Evolutionary conservation across 1,284 basidiomycete genomes (phyloP).

Genomic region (Ustilago hordei): DNA sequence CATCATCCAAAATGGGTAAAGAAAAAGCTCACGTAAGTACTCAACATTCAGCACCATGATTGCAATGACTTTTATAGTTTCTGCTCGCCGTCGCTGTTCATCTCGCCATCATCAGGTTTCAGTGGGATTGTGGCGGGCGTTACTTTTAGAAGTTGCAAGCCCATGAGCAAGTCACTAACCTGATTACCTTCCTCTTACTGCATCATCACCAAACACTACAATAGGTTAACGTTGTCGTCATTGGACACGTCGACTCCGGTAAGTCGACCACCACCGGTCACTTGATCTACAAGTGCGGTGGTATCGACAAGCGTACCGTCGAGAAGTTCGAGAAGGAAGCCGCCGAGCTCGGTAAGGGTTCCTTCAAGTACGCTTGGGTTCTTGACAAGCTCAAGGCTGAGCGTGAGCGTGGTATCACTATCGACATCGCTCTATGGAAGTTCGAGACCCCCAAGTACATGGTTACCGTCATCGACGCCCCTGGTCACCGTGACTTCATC

Average conservation of each 20-base stretch:
- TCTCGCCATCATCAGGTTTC: neutral
- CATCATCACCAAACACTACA: slow-evolving; percentile 1
- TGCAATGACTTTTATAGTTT: neutral
- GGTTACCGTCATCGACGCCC: slow-evolving; percentile 91
- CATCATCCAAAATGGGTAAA: slow-evolving; percentile 62
- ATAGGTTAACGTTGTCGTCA: slow-evolving; percentile 70
- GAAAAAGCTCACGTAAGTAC: slow-evolving; percentile 62
- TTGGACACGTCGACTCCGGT: slow-evolving; percentile 72
- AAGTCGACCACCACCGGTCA: slow-evolving; percentile 99
- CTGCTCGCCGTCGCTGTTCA: neutral
- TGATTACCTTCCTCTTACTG: slow-evolving; percentile 2
- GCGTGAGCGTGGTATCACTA: slow-evolving; percentile 99
- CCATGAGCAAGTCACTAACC: slow-evolving; percentile 14
- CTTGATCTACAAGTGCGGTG: slow-evolving; percentile 99
- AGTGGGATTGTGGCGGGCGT: neutral
- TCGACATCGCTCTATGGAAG: slow-evolving; percentile 85
- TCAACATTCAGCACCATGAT: neutral
- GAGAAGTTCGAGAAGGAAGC: slow-evolving; percentile 99
- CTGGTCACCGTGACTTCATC: slow-evolving; percentile 99
- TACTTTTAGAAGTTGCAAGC: neutral
- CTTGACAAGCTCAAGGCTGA: slow-evolving; percentile 99
- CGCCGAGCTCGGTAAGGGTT: slow-evolving; percentile 99
- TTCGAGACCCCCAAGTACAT: slow-evolving; percentile 71
- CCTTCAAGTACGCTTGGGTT: slow-evolving; percentile 97
- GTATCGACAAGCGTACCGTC: slow-evolving; percentile 99